Evolutionary conservation across 163 green algal species (phyloP).

Genomic region (Scenedesmus sp.): DNA sequence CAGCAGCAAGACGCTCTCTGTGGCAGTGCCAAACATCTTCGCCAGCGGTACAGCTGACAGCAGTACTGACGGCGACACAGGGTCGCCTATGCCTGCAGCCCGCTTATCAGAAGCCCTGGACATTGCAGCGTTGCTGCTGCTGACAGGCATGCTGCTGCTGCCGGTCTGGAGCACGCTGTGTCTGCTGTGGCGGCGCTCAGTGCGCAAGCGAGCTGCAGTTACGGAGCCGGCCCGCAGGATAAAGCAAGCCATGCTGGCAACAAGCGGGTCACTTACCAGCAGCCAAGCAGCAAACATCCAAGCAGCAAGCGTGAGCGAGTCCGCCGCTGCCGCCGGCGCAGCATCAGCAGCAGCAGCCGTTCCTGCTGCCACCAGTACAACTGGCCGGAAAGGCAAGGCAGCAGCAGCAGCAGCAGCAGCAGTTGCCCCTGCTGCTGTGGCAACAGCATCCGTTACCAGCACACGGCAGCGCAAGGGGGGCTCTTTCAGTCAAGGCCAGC

Average conservation of each 20-base stretch:
- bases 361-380: not conserved
- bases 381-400: not conserved
- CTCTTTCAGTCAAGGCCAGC: not conserved
- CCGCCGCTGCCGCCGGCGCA: not conserved
- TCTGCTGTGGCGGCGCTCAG: slow-evolving; percentile 38
- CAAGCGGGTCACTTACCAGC: not conserved
- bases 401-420: slow-evolving; percentile 10
- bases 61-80: not conserved
- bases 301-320: not conserved
- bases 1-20: not conserved
- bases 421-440: not conserved
- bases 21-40: not conserved
- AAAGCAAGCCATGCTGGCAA: slow-evolving; percentile 41
- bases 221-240: slow-evolving; percentile 18
- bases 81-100: not conserved
- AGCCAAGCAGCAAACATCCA: not conserved
- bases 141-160: slow-evolving; percentile 52
- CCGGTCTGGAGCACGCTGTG: slow-evolving; percentile 53
- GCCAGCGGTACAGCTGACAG: not conserved
- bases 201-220: slow-evolving; percentile 14
- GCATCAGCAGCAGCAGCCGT: not conserved
- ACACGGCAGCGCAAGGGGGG: slow-evolving; percentile 10
- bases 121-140: slow-evolving; percentile 42
- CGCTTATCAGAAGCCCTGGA: slow-evolving; percentile 34
- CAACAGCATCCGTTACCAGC: not conserved